Percentiles rank a stretch among this genome's conserved stretches.
phyloP scores from a whole-genome alignment of 805 yeast species.

The Saturnispora galanensis region DNA sequence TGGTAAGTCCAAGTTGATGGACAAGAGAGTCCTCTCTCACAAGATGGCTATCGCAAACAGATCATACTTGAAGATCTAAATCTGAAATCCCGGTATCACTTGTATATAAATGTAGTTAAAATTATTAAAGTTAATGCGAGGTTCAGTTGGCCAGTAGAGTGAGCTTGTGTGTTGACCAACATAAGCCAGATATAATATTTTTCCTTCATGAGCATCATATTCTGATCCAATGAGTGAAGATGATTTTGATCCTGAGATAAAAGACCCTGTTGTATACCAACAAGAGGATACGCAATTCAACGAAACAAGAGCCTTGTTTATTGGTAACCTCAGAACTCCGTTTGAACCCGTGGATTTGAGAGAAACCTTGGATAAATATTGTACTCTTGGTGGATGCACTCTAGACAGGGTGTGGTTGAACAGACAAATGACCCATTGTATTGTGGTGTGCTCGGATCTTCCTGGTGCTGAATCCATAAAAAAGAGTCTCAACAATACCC shows the following conservation, averaged over 20 bases:
- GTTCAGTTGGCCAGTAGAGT: not conserved
- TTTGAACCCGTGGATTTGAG: constrained; percentile 32
- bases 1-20: constrained; percentile 77
- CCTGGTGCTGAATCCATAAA: constrained; percentile 32
- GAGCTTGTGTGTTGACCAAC: not conserved
- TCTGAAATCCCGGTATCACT: not conserved
- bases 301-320: constrained; percentile 34
- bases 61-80: constrained; percentile 38
- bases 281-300: constrained; percentile 26
- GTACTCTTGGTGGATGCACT: constrained; percentile 18
- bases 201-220: not conserved
- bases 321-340: constrained; percentile 34
- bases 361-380: constrained; percentile 25
- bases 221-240: constrained; percentile 7
- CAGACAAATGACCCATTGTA: constrained; percentile 32
- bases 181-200: not conserved
- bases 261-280: constrained; percentile 27
- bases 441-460: constrained; percentile 31
- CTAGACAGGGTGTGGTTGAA: constrained; percentile 39
- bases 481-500: constrained; percentile 26
- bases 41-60: constrained; percentile 82
- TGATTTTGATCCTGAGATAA: constrained; percentile 17
- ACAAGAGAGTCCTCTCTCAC: constrained; percentile 74
- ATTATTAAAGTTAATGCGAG: not conserved
- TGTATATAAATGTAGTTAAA: not conserved